Base-by-base conservation (phyloP, 345 rosid genomes). In the Lagerstroemia speciosa region DNA sequence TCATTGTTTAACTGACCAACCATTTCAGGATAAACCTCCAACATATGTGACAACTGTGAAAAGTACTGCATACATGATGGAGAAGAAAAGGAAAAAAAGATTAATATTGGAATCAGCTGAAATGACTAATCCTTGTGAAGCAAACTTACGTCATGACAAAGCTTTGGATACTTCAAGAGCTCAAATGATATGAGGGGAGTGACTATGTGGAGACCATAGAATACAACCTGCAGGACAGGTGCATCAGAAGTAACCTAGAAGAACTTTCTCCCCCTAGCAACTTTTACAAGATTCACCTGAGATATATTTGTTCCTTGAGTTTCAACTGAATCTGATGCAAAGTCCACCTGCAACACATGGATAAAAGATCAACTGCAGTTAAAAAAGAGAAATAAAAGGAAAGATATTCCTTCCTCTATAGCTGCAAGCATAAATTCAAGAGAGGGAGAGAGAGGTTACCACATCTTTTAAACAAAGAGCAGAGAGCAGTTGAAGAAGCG, bases 21-120 rank as follows among this genome's bases (percentile, higher is more conserved):
- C 70, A 88, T 87, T 79, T 91, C 97, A 5, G 99, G 99, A 75
- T 94, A 94, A 24, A 94, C 99, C 84, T 91, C 99, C 75, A 94
- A 72, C 87, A 94, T 78, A 75, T 94, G 99, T 37, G 97, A 94
- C 63, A 94, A 68, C 74, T 91, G 80, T 1, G 88, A 82, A 79
- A 91, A 91, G 77, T 91, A 91, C 99, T 91, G 86, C 87, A 78
- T 55, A 79, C 74, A 27, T 20, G 50, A 53, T 24, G 32, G 62
- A 66, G 43, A 80, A 64, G n/a, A 24, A n/a, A 64, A 69, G 37
- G 45, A 15, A 34, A 70, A 33, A 24, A 46, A 29, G 50, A 24
- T 69, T 75, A 74, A 81, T 73, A 57, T 74, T 69, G 41, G 30
- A 5, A 46, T 40, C 16, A 37, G 40, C 62, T 41, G 70, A 29